These are phyloP conservation scores for Solanum paucissectum DNA, from an alignment of 257 asterid genomes.

Conservation along the genomic window DNA sequence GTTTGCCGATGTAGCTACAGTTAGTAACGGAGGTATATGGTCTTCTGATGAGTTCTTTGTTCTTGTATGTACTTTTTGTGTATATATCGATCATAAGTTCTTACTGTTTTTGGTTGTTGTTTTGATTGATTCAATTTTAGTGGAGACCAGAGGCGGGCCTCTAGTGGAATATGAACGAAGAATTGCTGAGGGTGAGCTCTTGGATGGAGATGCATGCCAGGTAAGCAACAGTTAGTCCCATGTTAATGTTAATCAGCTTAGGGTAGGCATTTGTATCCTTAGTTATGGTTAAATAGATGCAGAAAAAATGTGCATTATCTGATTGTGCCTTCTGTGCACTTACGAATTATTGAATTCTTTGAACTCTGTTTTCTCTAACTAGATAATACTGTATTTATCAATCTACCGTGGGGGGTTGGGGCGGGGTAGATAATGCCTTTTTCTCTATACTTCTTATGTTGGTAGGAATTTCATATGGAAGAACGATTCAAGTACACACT, in stretches of 20 bases:
- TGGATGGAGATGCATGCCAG: conserved; percentile 88
- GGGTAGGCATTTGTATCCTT: not conserved
- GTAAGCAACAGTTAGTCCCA: conserved; percentile 14
- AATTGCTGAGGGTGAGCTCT: conserved; percentile 68
- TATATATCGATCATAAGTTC: not conserved
- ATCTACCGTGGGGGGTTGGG: not conserved
- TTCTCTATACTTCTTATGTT: not conserved
- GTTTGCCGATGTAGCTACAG: conserved; percentile 40
- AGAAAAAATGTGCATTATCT: not conserved
- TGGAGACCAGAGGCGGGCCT: conserved; percentile 54
- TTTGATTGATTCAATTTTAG: conserved; percentile 24
- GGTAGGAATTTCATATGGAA: not conserved
- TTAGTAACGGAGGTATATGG: conserved; percentile 44
- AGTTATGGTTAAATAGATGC: not conserved
- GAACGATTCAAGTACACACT: not conserved
- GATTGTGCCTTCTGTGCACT: not conserved
- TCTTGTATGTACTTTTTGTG: not conserved
- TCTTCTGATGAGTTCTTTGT: not conserved
- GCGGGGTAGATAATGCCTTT: not conserved
- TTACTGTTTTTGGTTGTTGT: conserved; percentile 6
- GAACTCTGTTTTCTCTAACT: not conserved
- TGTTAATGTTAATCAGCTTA: not conserved
- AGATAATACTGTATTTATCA: not conserved
- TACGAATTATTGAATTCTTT: not conserved
- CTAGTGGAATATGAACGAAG: conserved; percentile 76